Evolutionary conservation across 257 asterid genomes (phyloP).

Genomic region (Apocynum venetum): DNA sequence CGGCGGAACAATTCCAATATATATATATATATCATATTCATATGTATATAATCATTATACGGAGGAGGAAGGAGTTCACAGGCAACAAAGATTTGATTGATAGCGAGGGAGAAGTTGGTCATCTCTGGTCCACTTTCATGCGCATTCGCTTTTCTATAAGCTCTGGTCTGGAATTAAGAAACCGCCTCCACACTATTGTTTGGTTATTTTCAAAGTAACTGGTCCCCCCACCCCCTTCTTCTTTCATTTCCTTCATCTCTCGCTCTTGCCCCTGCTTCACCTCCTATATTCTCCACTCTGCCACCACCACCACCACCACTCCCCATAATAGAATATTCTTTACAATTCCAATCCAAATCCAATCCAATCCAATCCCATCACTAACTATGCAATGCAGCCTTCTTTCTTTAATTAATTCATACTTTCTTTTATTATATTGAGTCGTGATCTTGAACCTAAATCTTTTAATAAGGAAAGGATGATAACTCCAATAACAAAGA

Average conservation of each 20-base stretch:
- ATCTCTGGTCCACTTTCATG: slow-evolving; percentile 34
- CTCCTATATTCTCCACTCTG: not conserved
- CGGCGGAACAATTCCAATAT: slow-evolving; percentile 16
- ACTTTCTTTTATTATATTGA: too few species aligned
- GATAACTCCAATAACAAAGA: too few species aligned
- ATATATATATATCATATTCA: too few species aligned
- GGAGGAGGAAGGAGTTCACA: not conserved
- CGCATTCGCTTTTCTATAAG: slow-evolving; percentile 24
- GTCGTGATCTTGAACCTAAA: too few species aligned
- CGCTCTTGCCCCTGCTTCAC: not conserved
- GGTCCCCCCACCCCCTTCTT: not conserved
- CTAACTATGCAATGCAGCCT: too few species aligned
- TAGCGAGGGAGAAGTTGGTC: not conserved
- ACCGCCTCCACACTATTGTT: slow-evolving; percentile 37
- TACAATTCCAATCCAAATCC: not conserved
- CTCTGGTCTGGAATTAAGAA: slow-evolving; percentile 69
- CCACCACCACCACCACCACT: not conserved
- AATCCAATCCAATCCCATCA: too few species aligned
- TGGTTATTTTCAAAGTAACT: slow-evolving; percentile 21
- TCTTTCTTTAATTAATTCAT: too few species aligned
- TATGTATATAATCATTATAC: too few species aligned
- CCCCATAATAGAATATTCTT: not conserved
- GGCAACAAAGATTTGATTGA: slow-evolving; percentile 14
- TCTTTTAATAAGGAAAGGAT: too few species aligned
- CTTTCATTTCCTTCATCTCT: not conserved